Evolutionary conservation across 2,329 filamentous ascomycete species (phyloP).

Genomic region (Monilinia laxa): DNA sequence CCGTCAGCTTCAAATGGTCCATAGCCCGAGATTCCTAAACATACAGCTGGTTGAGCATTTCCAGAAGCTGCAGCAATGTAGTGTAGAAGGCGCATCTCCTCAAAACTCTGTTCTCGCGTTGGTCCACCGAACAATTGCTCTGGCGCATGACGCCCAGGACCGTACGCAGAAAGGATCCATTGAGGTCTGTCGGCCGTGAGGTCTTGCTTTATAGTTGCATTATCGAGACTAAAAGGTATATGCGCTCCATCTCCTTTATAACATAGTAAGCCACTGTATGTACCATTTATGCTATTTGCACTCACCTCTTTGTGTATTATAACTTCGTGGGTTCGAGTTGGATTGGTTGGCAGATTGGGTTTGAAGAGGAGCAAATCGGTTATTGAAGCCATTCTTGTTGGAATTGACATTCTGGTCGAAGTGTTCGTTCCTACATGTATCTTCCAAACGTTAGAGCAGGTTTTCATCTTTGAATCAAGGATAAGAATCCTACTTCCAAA

Average conservation of each 20-base stretch:
- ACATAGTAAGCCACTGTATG: conserved; percentile 9
- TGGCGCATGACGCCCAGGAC: conserved; percentile 72
- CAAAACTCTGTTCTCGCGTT: conserved; percentile 78
- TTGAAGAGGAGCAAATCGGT: conserved; percentile 40
- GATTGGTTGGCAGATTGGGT: conserved; percentile 24
- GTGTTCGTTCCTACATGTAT: conserved; percentile 59
- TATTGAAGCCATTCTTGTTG: conserved; percentile 36
- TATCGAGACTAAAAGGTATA: conserved; percentile 35
- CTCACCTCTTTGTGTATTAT: conserved; percentile 31
- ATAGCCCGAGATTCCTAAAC: conserved; percentile 20
- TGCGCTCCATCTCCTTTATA: conserved; percentile 15
- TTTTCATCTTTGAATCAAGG: neutral
- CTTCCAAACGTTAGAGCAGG: conserved; percentile 42
- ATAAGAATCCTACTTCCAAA: conserved; percentile 40
- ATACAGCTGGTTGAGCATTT: conserved; percentile 51
- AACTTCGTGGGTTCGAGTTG: conserved; percentile 27
- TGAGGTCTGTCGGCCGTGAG: conserved; percentile 68
- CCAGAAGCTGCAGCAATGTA: conserved; percentile 65
- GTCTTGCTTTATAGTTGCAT: conserved; percentile 62
- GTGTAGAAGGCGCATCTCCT: conserved; percentile 81
- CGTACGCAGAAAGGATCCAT: conserved; percentile 88
- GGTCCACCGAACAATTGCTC: conserved; percentile 80
- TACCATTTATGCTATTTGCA: neutral
- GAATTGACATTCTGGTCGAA: conserved; percentile 39
- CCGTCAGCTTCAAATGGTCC: conserved; percentile 21